Percentiles rank a stretch among this genome's conserved stretches.
Evolutionary conservation across 805 yeast species (phyloP).

Genomic region (Gaillardinia entomophila): DNA sequence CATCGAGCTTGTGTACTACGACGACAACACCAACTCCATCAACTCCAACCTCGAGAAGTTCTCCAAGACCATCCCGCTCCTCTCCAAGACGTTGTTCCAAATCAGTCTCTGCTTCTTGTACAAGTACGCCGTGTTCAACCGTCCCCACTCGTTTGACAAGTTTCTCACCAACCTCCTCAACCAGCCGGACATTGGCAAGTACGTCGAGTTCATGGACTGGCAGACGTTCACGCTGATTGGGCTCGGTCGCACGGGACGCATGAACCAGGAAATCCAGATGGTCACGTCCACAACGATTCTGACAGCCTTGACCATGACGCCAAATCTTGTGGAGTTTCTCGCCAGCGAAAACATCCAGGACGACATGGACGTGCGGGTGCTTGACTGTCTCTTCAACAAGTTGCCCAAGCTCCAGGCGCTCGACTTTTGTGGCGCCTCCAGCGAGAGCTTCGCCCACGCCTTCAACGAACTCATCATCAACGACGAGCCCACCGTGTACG

Average conservation of each 20-base stretch:
- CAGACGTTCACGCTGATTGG: slow-evolving; percentile 88
- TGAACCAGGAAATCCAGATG: slow-evolving; percentile 90
- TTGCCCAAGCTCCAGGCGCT: slow-evolving; percentile 56
- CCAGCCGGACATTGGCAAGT: slow-evolving; percentile 46
- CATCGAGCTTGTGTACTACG: slow-evolving; percentile 50
- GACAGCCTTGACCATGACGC: slow-evolving; percentile 55
- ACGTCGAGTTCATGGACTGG: slow-evolving; percentile 75
- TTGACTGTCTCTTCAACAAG: slow-evolving; percentile 49
- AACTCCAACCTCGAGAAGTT: slow-evolving; percentile 48
- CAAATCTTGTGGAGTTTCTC: slow-evolving; percentile 69
- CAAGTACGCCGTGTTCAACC: slow-evolving; percentile 65
- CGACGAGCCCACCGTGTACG: slow-evolving; percentile 14
- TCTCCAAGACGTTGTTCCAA: slow-evolving; percentile 53
- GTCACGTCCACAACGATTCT: slow-evolving; percentile 70
- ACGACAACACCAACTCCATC: slow-evolving; percentile 46
- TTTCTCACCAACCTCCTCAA: slow-evolving; percentile 52
- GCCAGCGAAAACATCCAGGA: slow-evolving; percentile 83
- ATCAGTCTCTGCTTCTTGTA: slow-evolving; percentile 54
- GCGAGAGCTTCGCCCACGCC: slow-evolving; percentile 53
- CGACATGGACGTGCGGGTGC: slow-evolving; percentile 61
- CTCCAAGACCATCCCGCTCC: slow-evolving; percentile 46
- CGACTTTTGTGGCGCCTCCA: slow-evolving; percentile 87
- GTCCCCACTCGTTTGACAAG: slow-evolving; percentile 74
- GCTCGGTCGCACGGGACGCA: slow-evolving; percentile 78
- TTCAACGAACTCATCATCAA: slow-evolving; percentile 40